A percentile compares a stretch with the other conserved stretches of the same genome.
phyloP scores from a whole-genome alignment of 2,329 filamentous ascomycete genomes.

The Cladosporium sp. region DNA sequence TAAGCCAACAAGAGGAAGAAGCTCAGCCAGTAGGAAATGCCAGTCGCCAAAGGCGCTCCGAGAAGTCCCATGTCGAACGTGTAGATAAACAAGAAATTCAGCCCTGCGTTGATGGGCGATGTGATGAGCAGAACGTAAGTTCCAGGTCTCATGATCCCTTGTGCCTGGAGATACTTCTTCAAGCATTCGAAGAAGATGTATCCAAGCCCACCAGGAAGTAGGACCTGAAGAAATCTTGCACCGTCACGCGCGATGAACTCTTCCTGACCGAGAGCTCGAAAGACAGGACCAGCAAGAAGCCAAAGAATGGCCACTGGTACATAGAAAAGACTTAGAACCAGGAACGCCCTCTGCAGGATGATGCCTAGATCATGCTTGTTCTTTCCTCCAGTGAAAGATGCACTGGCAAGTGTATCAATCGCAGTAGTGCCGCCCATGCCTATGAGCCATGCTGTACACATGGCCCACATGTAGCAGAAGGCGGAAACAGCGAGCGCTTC shows the following conservation, averaged over 20 bases:
- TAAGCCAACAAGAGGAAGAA: conserved; percentile 74
- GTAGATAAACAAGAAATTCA: conserved; percentile 69
- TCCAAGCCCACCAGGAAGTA: conserved; percentile 77
- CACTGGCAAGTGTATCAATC: conserved; percentile 78
- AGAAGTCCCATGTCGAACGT: conserved; percentile 66
- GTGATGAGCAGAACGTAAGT: conserved; percentile 60
- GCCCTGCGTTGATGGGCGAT: conserved; percentile 54
- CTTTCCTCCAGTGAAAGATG: conserved; percentile 74
- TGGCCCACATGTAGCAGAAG: conserved; percentile 92
- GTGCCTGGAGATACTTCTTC: conserved; percentile 57
- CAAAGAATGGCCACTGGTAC: conserved; percentile 68
- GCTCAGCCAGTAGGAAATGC: conserved; percentile 81
- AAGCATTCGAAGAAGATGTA: conserved; percentile 85
- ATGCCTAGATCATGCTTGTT: conserved; percentile 76
- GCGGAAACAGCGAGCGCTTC: conserved; percentile 77
- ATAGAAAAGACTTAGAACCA: conserved; percentile 71
- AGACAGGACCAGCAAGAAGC: conserved; percentile 70
- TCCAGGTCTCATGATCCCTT: conserved; percentile 62
- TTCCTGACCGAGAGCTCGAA: conserved; percentile 71
- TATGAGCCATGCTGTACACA: conserved; percentile 84
- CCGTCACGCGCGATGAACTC: conserved; percentile 71
- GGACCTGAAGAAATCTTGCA: conserved; percentile 64
- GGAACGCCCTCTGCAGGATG: conserved; percentile 69
- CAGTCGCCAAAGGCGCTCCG: conserved; percentile 76
- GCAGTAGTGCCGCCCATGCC: conserved; percentile 82